Conservation (phyloP, 2,329 filamentous ascomycete species). For the Pyrenochaeta sp. region DNA sequence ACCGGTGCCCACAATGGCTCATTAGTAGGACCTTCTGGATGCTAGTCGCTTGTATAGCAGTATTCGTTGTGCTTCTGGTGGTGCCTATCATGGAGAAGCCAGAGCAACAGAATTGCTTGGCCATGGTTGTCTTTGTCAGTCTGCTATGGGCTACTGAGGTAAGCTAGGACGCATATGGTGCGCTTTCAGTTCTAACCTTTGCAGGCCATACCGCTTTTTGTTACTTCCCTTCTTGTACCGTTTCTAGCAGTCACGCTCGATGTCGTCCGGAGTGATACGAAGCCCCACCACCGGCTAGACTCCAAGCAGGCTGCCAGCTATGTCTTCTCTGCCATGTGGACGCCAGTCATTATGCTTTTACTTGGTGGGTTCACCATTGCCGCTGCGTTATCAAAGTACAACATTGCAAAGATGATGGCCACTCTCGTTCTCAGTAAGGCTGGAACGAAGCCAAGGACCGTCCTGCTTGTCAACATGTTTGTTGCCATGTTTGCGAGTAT, state of each 20-base stretch:
- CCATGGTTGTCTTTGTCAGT: constrained; percentile 92
- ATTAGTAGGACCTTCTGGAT: constrained; percentile 82
- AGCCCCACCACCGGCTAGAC: constrained; percentile 74
- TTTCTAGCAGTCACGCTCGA: constrained; percentile 89
- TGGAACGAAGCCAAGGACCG: constrained; percentile 86
- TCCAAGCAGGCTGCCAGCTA: constrained; percentile 82
- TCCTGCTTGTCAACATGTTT: constrained; percentile 97
- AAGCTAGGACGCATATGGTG: constrained; percentile 4
- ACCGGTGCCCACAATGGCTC: constrained; percentile 81
- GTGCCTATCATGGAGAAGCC: constrained; percentile 84
- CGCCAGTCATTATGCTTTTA: constrained; percentile 96
- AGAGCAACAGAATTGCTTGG: constrained; percentile 95
- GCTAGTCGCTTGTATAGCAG: constrained; percentile 71
- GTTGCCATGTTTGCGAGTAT: constrained; percentile 97
- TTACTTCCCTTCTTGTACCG: constrained; percentile 91
- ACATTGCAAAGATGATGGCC: constrained; percentile 96
- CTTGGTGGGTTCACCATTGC: constrained; percentile 96
- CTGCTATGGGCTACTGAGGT: constrained; percentile 96
- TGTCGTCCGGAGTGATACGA: constrained; percentile 81
- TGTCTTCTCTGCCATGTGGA: constrained; percentile 98
- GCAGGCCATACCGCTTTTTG: constrained; percentile 92
- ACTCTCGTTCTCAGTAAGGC: constrained; percentile 97
- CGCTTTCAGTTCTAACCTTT: constrained; percentile 22
- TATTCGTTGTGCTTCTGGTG: constrained; percentile 79
- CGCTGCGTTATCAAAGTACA: constrained; percentile 94